Evolutionary conservation across 2,329 filamentous ascomycete genomes (phyloP).

Genomic region (Metarhizium sp.): DNA sequence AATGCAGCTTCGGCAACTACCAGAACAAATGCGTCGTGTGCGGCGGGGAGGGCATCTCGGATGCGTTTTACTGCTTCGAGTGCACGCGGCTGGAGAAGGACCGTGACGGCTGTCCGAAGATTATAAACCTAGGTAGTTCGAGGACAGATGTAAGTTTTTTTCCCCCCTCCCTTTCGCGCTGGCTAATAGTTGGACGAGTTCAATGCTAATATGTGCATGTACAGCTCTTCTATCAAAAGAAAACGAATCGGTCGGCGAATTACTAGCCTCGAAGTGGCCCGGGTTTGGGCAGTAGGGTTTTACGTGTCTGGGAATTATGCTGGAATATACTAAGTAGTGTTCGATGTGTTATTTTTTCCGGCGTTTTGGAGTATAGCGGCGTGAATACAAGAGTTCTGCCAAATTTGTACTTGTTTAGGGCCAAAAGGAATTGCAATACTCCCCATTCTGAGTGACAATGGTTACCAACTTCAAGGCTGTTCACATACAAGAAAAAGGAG

Average conservation of each 20-base stretch:
- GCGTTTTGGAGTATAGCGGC: constrained; percentile 7
- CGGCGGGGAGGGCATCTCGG: constrained; percentile 93
- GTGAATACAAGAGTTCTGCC: background rate
- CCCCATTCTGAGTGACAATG: background rate
- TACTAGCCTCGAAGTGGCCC: constrained; percentile 42
- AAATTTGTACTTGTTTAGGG: background rate
- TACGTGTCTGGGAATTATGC: constrained; percentile 4
- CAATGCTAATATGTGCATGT: background rate
- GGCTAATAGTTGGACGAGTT: background rate
- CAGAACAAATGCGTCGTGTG: constrained; percentile 99
- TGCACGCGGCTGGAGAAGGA: constrained; percentile 96
- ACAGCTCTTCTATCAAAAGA: constrained; percentile 57
- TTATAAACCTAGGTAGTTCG: constrained; percentile 93
- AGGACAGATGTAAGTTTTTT: constrained; percentile 69
- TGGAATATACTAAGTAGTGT: constrained; percentile 2
- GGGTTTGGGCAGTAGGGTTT: constrained; percentile 32
- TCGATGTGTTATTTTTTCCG: background rate
- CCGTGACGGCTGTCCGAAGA: constrained; percentile 95
- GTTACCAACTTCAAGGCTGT: background rate
- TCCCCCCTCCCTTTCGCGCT: background rate
- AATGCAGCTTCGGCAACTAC: constrained; percentile 99
- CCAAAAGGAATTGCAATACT: background rate
- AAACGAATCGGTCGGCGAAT: constrained; percentile 50
- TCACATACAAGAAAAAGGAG: background rate
- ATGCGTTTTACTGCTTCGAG: constrained; percentile 99